Conservation (phyloP, 306 rosid species). For the Malus sylvestris region DNA sequence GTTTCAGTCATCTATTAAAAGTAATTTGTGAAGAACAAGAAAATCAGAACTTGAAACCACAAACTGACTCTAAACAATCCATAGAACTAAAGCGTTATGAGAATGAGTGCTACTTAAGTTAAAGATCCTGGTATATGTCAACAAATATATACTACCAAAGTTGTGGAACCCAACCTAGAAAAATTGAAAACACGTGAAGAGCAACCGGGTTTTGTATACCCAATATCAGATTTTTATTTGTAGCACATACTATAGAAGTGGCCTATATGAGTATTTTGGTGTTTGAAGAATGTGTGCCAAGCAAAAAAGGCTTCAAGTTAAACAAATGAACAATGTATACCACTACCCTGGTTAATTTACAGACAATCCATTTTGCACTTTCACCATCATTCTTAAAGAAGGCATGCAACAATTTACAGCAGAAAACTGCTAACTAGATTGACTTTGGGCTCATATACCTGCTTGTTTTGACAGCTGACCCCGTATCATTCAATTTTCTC, state of each 20-base stretch:
- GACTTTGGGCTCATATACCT: conserved; percentile 35
- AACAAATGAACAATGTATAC: not conserved
- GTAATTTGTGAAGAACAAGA: not conserved
- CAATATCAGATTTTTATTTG: not conserved
- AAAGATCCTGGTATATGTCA: not conserved
- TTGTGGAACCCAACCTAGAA: not conserved
- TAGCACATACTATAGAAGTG: not conserved
- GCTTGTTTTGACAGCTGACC: conserved; percentile 94
- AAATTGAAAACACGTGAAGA: not conserved
- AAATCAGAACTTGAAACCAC: not conserved
- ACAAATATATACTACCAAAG: not conserved
- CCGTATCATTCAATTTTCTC: conserved; percentile 78
- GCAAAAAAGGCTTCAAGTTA: not conserved
- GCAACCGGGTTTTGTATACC: not conserved
- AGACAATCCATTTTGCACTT: not conserved
- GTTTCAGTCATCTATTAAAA: not conserved
- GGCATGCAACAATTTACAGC: not conserved
- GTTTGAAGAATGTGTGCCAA: not conserved
- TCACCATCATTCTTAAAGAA: not conserved
- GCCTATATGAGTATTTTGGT: not conserved
- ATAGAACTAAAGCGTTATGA: not conserved
- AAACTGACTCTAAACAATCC: not conserved
- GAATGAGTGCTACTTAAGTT: not conserved
- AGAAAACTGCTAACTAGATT: not conserved
- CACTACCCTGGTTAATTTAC: not conserved